Evolutionary conservation across 495 filamentous ascomycete species (phyloP), one percentile per base, ranked within the genome.

Genomic region (Lindgomyces ingoldianus): DNA sequence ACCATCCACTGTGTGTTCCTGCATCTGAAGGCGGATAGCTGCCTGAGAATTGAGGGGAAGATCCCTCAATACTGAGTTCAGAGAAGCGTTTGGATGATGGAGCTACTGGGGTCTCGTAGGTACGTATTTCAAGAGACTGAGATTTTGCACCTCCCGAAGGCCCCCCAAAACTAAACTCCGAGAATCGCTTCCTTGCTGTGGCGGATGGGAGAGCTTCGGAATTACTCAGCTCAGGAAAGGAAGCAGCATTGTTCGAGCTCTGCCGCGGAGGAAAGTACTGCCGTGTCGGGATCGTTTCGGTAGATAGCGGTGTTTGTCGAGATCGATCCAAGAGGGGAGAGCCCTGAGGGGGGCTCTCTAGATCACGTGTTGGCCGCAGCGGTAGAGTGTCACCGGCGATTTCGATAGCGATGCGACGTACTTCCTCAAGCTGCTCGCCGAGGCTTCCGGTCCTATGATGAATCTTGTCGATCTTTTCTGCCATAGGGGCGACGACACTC

Each of bases 391-490:
- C 39, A n/a, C 58, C 50, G 24, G 71, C 74, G 22, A 76, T 62
- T 3, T 65, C 41, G 29, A 65, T 62, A 48, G 74, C 73, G 24
- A 76, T 61, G 26, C 65, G 57, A 30, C 75, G 70, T 4, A 74
- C 67, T 51, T 78, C 73, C 29, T 72, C 68, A 6, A 77, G 74
- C 57, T 74, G 75, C 30, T 54, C 60, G 19, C 60, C 56, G 2
- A 76, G 63, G 22, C 69, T 57, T 19, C 72, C 72, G n/a, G 57
- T 59, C 8, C 39, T 56, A 25, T 74, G 46, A 57, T 76, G 74
- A 25, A 78, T 72, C 30, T 70, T 64, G 48, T 73, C 68, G 27
- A 78, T 60, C 30, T 73, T 68, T 14, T 70, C 68, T 30, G 74
- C 74, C 64, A 78, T 73, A 21, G 74, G 72, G 29, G 60, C 57